Conservation (phyloP, 148 eudicot genomes). For the Simmondsia chinensis region DNA sequence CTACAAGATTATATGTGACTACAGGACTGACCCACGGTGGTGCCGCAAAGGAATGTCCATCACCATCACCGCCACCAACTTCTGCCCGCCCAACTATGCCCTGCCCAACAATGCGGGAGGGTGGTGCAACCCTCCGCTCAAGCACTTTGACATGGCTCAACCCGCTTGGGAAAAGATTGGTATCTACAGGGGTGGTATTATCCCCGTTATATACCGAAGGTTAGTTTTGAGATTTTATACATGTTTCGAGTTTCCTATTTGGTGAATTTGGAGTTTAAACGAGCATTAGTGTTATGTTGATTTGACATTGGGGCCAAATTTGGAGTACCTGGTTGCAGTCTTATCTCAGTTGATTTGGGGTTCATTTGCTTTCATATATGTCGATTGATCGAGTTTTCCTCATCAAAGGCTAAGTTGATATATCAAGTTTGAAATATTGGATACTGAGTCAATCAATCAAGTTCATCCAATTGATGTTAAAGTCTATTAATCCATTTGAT, state of each 20-base stretch:
- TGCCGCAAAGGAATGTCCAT: conserved; percentile 56
- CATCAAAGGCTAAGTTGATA: too few relatives aligned
- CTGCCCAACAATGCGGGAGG: conserved; percentile 61
- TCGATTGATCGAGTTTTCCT: too few relatives aligned
- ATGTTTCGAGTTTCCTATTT: not conserved
- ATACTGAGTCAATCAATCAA: too few relatives aligned
- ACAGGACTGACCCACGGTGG: conserved; percentile 35
- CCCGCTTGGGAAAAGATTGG: conserved; percentile 98
- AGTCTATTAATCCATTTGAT: too few relatives aligned
- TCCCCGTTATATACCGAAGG: conserved; percentile 81
- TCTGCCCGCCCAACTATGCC: conserved; percentile 84
- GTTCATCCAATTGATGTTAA: too few relatives aligned
- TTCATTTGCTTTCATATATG: too few relatives aligned
- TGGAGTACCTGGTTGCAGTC: too few relatives aligned
- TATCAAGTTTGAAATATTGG: too few relatives aligned
- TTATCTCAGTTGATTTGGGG: not conserved
- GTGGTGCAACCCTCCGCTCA: conserved; percentile 96
- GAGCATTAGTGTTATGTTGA: not conserved
- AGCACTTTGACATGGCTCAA: conserved; percentile 95
- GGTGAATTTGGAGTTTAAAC: not conserved
- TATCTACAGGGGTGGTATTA: conserved; percentile 70
- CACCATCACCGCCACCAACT: conserved; percentile 77
- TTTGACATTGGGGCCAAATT: too few relatives aligned
- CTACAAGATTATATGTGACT: conserved; percentile 70
- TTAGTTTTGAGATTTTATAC: conserved; percentile 3